These are phyloP conservation scores for Ajuga chamaepitys DNA, from an alignment of 257 asterid genomes.

Conservation along the genomic window DNA sequence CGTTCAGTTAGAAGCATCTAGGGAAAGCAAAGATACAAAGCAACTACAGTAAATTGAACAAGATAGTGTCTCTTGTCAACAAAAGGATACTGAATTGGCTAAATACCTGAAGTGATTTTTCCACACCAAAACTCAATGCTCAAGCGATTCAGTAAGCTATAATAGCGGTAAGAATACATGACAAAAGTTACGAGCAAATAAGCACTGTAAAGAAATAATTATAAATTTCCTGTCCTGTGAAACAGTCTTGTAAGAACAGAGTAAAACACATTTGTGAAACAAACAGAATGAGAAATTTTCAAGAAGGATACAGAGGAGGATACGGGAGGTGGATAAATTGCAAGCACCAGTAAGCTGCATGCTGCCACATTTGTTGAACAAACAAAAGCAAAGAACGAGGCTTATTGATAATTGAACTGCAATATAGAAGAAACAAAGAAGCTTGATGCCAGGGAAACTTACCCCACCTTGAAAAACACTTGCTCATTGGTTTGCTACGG, in stretches of 20 bases:
- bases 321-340: constrained; percentile 52
- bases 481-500: constrained; percentile 6
- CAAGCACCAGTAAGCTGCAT: constrained; percentile 42
- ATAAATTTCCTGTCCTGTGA: neutral
- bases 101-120: constrained; percentile 16
- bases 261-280: neutral
- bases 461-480: constrained; percentile 28
- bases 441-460: constrained; percentile 22
- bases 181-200: neutral
- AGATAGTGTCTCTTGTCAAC: neutral
- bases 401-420: constrained; percentile 18
- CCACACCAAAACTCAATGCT: constrained; percentile 8
- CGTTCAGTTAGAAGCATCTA: neutral
- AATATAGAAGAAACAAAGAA: constrained; percentile 7
- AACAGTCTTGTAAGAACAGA: neutral
- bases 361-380: constrained; percentile 43
- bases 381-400: constrained; percentile 18
- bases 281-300: neutral
- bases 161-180: neutral
- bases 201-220: neutral
- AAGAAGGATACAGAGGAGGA: constrained; percentile 85
- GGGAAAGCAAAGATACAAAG: neutral
- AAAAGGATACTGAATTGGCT: neutral
- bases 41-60: neutral
- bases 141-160: constrained; percentile 7